A percentile compares a stretch with the other conserved stretches of the same genome.
Conservation (phyloP, 2,329 filamentous ascomycete species). For the Penicillium hesseltinei region DNA sequence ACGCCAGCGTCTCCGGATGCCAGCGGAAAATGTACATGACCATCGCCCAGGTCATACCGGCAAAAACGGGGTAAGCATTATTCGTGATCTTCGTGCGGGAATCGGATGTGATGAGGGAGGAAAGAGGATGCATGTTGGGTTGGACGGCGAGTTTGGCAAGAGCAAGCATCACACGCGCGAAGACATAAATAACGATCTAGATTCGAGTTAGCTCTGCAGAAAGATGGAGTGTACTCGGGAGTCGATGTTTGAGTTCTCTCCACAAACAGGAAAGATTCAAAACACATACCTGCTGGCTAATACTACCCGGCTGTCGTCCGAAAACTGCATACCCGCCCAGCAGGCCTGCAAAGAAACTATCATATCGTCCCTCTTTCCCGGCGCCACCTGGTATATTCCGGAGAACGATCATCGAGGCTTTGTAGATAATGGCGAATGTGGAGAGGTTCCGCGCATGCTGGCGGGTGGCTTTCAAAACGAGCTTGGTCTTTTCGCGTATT, state of each 20-base stretch:
- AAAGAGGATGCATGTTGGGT: constrained; percentile 47
- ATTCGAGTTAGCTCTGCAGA: constrained; percentile 8
- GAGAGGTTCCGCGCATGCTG: constrained; percentile 91
- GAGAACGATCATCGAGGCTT: constrained; percentile 73
- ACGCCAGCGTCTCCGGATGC: constrained; percentile 88
- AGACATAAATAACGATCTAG: constrained; percentile 95
- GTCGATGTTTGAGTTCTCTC: neutral
- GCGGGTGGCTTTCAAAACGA: constrained; percentile 81
- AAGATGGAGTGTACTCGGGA: neutral
- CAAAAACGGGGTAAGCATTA: constrained; percentile 91
- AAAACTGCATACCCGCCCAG: constrained; percentile 93
- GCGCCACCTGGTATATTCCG: constrained; percentile 53
- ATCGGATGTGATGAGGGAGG: constrained; percentile 45
- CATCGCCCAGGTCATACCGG: constrained; percentile 81
- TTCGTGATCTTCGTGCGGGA: constrained; percentile 54
- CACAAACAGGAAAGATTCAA: neutral
- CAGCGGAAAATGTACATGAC: constrained; percentile 96
- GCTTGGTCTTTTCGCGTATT: constrained; percentile 70
- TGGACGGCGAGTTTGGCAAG: constrained; percentile 80
- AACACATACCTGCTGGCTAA: constrained; percentile 67
- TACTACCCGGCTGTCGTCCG: constrained; percentile 72
- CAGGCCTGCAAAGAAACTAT: constrained; percentile 82
- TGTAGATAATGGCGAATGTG: constrained; percentile 88
- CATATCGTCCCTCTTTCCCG: constrained; percentile 67
- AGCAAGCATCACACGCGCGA: constrained; percentile 83